phyloP scores from a whole-genome alignment of 2,329 filamentous ascomycete genomes.

The Hypocrella siamensis region DNA sequence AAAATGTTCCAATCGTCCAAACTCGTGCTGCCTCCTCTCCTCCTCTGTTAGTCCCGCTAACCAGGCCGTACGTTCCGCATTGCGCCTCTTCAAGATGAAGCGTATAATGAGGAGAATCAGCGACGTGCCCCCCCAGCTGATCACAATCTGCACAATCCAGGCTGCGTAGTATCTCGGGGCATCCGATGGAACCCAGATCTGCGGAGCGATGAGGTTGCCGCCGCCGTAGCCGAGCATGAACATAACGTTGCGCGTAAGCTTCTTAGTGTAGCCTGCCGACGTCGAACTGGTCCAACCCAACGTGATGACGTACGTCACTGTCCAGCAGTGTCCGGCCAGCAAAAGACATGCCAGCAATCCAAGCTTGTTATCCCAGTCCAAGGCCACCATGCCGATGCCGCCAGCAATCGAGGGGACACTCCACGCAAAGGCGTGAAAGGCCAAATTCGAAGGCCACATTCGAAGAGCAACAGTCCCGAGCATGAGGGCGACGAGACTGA shows the following conservation, averaged over 20 bases:
- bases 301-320: constrained; percentile 12
- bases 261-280: constrained; percentile 24
- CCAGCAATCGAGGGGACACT: constrained; percentile 11
- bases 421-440: constrained; percentile 14
- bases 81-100: constrained; percentile 15
- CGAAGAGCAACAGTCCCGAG: constrained; percentile 14
- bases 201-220: constrained; percentile 19
- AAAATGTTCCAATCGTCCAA: constrained; percentile 6
- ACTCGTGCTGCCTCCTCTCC: constrained; percentile 10
- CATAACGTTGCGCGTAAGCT: constrained; percentile 23
- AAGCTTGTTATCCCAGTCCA: constrained; percentile 10
- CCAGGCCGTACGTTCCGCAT: constrained; percentile 13
- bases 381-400: constrained; percentile 13
- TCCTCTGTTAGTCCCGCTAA: constrained; percentile 10
- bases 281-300: constrained; percentile 11
- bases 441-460: constrained; percentile 14
- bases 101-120: constrained; percentile 16
- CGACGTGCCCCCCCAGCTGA: constrained; percentile 20
- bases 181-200: constrained; percentile 16
- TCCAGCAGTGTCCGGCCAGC: constrained; percentile 18
- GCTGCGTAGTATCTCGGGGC: constrained; percentile 12
- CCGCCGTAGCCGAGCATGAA: constrained; percentile 21
- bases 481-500: constrained; percentile 16
- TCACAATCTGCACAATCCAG: constrained; percentile 8
- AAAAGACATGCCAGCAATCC: constrained; percentile 11